Evolutionary conservation across 75 land plant species (phyloP).

Genomic region (Cryptomeria japonica): DNA sequence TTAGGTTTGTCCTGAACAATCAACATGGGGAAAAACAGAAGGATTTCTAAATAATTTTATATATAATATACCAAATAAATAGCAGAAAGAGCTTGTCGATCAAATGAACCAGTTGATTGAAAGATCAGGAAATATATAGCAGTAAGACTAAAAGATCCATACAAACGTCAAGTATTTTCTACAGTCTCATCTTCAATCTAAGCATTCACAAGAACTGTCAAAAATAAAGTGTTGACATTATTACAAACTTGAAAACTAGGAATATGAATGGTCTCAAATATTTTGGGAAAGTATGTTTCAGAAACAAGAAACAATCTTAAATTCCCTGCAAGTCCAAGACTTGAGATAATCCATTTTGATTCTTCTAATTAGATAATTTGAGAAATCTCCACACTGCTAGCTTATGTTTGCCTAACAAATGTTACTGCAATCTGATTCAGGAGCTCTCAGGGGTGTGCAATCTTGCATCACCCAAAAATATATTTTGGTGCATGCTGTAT

Average conservation of each 20-base stretch:
- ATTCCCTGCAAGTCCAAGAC: not conserved
- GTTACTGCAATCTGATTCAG: too few species aligned
- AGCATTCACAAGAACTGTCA: not conserved
- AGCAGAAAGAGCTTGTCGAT: not conserved
- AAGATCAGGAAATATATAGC: not conserved
- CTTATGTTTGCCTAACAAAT: too few species aligned
- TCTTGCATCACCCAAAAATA: too few species aligned
- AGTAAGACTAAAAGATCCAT: not conserved
- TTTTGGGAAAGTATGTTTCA: not conserved
- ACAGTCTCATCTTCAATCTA: not conserved
- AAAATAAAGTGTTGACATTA: not conserved
- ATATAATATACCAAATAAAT: not conserved
- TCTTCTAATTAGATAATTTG: not conserved
- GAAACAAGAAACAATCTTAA: not conserved
- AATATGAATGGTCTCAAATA: not conserved
- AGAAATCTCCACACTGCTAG: not conserved
- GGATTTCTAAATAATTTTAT: not conserved
- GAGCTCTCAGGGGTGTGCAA: too few species aligned
- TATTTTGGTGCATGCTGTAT: too few species aligned
- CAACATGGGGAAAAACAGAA: not conserved
- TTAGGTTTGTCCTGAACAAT: slow-evolving; percentile 82
- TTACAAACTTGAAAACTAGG: not conserved
- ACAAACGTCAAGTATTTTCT: not conserved
- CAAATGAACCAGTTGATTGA: not conserved
- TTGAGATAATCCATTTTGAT: not conserved